Evolutionary conservation across 208 protist species (phyloP).

Genomic region (Herpetomonas muscarum): DNA sequence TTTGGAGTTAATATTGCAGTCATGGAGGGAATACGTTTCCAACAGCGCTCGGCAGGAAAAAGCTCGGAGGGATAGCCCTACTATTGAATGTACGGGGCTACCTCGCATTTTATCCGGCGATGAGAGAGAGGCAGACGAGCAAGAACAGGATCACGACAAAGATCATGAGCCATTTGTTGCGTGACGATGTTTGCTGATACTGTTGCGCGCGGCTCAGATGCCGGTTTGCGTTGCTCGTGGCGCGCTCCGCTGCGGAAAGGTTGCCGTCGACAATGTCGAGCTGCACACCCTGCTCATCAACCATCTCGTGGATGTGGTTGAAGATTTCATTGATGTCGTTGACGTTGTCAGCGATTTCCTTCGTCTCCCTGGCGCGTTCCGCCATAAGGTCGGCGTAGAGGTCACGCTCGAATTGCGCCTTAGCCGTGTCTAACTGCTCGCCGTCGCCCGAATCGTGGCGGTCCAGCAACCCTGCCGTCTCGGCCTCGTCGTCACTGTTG

Average conservation of each 20-base stretch:
- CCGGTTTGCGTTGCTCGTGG: conserved; percentile 61
- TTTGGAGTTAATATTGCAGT: too few relatives aligned
- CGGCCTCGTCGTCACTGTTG: conserved; percentile 19
- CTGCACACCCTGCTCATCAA: conserved; percentile 74
- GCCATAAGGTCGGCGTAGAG: conserved; percentile 82
- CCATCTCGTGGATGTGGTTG: conserved; percentile 78
- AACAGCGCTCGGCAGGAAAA: not conserved
- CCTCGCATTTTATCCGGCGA: conserved; percentile 1
- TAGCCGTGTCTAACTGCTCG: conserved; percentile 23
- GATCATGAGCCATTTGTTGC: conserved; percentile 58
- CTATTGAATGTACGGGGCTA: too few relatives aligned
- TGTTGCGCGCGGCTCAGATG: conserved; percentile 62
- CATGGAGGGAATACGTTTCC: too few relatives aligned
- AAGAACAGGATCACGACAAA: conserved; percentile 52
- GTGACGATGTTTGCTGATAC: conserved; percentile 44
- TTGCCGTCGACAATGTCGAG: conserved; percentile 73
- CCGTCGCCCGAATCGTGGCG: not conserved
- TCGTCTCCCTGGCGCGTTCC: conserved; percentile 71
- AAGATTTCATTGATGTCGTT: conserved; percentile 87
- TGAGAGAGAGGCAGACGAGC: conserved; percentile 25
- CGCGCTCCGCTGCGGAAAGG: conserved; percentile 36
- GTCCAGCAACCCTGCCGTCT: conserved; percentile 9
- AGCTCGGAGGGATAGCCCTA: conserved; percentile 12
- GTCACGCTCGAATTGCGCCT: conserved; percentile 62
- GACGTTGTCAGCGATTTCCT: conserved; percentile 83